Evolutionary conservation across 352 stramenopile genomes (phyloP).

Genomic region (Phytophthora nicotianae): DNA sequence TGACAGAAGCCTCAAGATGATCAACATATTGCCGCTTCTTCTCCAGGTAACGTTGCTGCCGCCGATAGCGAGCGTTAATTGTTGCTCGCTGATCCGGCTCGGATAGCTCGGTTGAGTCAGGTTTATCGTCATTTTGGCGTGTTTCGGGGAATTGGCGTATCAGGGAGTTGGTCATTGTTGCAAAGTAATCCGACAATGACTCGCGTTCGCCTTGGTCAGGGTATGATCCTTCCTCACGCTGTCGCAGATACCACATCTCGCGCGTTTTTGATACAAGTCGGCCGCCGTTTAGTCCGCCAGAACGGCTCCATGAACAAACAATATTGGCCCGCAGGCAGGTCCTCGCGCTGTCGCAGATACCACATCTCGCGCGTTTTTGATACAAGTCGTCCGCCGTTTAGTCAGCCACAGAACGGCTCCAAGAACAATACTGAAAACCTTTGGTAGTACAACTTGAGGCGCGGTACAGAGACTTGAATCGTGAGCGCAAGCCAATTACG

Average conservation of each 20-base stretch:
- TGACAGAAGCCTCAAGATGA: constrained; percentile 27
- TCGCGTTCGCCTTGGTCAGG: constrained; percentile 9
- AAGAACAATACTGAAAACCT: too few relatives aligned
- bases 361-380: too few relatives aligned
- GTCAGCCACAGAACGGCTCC: constrained; percentile 8
- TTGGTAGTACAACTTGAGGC: too few relatives aligned
- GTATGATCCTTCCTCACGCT: too few relatives aligned
- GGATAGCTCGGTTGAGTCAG: background rate
- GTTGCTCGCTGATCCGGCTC: background rate
- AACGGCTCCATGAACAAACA: constrained; percentile 7
- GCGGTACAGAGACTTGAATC: too few relatives aligned
- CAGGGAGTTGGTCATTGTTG: background rate
- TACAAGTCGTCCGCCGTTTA: background rate
- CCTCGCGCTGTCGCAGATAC: constrained; percentile 19
- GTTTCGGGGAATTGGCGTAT: background rate
- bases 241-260: constrained; percentile 22
- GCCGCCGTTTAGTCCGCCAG: constrained; percentile 3
- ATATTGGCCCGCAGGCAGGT: too few relatives aligned
- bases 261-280: background rate
- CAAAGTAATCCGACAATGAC: constrained; percentile 16
- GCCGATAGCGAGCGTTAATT: constrained; percentile 6
- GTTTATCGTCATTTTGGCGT: background rate
- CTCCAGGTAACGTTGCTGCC: constrained; percentile 32
- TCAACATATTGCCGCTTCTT: constrained; percentile 23
- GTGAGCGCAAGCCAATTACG: too few relatives aligned